phyloP scores from a whole-genome alignment of 2,329 filamentous ascomycete species.

The Cercospora nicotianae region DNA sequence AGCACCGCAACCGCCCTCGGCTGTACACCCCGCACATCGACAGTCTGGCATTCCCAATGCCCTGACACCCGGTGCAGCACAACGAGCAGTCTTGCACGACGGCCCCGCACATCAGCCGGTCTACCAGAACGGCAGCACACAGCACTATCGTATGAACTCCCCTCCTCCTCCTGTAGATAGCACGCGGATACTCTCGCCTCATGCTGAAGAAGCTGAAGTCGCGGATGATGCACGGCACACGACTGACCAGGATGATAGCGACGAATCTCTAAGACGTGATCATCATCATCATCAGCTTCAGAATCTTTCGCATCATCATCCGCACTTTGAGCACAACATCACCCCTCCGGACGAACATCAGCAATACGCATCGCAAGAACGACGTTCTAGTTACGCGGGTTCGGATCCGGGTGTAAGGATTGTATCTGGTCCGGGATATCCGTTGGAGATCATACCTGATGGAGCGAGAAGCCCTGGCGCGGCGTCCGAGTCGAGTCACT shows the following conservation, averaged over 20 bases:
- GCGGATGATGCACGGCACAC: constrained; percentile 1
- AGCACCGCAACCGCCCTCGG: constrained; percentile 3
- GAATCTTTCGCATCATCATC: constrained; percentile 8
- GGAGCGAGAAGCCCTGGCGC: constrained; percentile 63
- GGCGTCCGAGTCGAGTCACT: constrained; percentile 74
- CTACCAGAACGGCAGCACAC: constrained; percentile 6
- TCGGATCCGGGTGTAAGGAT: constrained; percentile 3
- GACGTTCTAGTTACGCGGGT: constrained; percentile 55
- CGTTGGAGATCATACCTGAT: constrained; percentile 62
- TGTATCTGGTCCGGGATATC: constrained; percentile 26
- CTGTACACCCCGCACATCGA: constrained; percentile 14
- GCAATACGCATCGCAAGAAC: constrained; percentile 57
- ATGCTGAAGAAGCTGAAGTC: constrained; percentile 16
- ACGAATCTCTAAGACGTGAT: constrained; percentile 17
- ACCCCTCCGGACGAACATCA: constrained; percentile 23
- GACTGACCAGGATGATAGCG: constrained; percentile 26
- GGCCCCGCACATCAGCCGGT: constrained; percentile 12
- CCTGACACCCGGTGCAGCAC: constrained; percentile 26
- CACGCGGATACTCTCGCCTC: constrained; percentile 17
- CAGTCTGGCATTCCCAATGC: constrained; percentile 28
- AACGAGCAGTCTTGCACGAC: constrained; percentile 13
- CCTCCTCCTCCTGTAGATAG: constrained; percentile 16
- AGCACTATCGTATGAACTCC: constrained; percentile 21
- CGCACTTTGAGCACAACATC: constrained; percentile 11
- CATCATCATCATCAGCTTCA: background rate